Percentiles rank a stretch among this genome's conserved stretches.
phyloP scores from a whole-genome alignment of 2,329 filamentous ascomycete species.

The Colletotrichum karsti region DNA sequence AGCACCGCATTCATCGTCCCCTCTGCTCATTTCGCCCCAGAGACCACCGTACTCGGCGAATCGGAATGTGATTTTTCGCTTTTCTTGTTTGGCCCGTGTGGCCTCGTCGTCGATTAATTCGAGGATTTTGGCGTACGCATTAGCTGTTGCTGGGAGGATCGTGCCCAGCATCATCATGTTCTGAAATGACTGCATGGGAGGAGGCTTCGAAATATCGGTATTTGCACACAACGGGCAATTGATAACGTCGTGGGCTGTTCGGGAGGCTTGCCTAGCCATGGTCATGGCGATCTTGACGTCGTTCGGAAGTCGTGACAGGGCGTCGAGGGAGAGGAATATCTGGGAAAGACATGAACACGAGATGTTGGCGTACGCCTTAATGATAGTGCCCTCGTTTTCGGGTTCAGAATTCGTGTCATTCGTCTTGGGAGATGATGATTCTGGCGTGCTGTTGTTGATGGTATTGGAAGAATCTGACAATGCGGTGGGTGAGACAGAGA shows the following conservation, averaged over 20 bases:
- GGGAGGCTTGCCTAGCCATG: constrained; percentile 56
- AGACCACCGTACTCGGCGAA: constrained; percentile 58
- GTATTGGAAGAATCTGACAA: constrained; percentile 17
- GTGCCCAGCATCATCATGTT: constrained; percentile 67
- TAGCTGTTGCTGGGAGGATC: constrained; percentile 64
- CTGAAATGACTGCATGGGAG: constrained; percentile 61
- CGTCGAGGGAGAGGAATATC: constrained; percentile 60
- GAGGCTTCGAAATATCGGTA: constrained; percentile 41
- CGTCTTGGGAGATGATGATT: constrained; percentile 1
- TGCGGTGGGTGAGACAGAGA: neutral
- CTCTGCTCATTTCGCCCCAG: constrained; percentile 47
- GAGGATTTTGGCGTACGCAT: constrained; percentile 65
- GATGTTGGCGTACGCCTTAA: constrained; percentile 29
- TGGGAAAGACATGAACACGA: constrained; percentile 57
- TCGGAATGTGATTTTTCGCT: constrained; percentile 52
- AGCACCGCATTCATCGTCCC: constrained; percentile 36
- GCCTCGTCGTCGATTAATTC: constrained; percentile 63
- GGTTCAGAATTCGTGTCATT: neutral
- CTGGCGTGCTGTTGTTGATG: neutral
- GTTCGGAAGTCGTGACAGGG: constrained; percentile 54
- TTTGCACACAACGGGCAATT: constrained; percentile 59
- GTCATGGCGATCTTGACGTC: constrained; percentile 56
- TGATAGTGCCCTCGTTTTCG: neutral
- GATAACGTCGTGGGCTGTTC: constrained; percentile 59
- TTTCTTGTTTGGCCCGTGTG: constrained; percentile 49